These are phyloP conservation scores for Wolfiporia cocos DNA, from an alignment of 1,284 basidiomycete genomes.

Conservation along the genomic window DNA sequence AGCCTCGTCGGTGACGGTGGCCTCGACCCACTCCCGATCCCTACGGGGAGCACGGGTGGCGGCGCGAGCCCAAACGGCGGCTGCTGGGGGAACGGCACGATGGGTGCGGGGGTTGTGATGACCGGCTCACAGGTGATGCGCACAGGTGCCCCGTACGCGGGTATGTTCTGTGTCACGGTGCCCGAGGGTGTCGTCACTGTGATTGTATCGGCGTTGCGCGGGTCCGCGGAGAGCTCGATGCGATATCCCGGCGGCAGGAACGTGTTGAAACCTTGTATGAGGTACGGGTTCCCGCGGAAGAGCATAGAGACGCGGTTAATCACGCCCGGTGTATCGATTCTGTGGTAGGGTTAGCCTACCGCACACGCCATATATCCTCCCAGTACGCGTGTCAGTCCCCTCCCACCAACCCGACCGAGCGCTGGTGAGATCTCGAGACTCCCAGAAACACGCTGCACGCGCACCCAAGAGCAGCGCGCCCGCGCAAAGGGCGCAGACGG, in stretches of 20 bases:
- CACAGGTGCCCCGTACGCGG: conserved; percentile 24
- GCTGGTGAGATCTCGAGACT: no score
- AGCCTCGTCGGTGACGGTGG: conserved; percentile 21
- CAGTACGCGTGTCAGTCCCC: no score
- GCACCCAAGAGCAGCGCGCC: no score
- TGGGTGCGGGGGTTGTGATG: conserved; percentile 8
- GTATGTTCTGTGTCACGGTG: conserved; percentile 63
- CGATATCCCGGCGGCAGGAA: conserved; percentile 96
- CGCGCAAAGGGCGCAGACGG: no score
- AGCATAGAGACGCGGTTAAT: conserved; percentile 95
- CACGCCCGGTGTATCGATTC: conserved; percentile 98
- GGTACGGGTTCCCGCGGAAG: conserved; percentile 88
- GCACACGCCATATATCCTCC: no score
- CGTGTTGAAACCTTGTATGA: conserved; percentile 99
- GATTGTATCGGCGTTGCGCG: conserved; percentile 77
- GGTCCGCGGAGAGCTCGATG: conserved; percentile 84
- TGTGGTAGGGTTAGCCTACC: conserved; percentile 31
- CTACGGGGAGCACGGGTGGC: conserved; percentile 25
- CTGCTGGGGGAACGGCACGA: conserved; percentile 18
- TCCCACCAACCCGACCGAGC: no score
- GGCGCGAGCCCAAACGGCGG: conserved; percentile 20
- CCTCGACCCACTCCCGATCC: conserved; percentile 23
- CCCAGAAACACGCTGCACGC: no score
- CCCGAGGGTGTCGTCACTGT: conserved; percentile 94
- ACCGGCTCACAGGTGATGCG: conserved; percentile 24